Base-by-base conservation (phyloP, 2,329 filamentous ascomycete genomes). In the Stagonosporopsis tanaceti region DNA sequence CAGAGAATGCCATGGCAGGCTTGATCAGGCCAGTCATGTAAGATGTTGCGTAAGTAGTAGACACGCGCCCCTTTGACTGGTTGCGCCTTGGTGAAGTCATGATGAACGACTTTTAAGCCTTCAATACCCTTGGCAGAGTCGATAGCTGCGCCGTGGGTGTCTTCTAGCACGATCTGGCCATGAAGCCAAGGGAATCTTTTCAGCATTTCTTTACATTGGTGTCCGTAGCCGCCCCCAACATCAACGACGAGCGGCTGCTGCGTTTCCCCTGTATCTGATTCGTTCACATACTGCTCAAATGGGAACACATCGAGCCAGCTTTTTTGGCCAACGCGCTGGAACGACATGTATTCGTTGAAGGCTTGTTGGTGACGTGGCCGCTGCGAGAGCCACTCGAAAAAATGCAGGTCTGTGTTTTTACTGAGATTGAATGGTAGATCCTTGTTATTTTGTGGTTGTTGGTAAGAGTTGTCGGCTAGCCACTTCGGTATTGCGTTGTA, bases 301-400 rank as follows among this genome's bases (percentile, higher is more conserved):
- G 27, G 41, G 41, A 44, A 44, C 6, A 44, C 41, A 20, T 44
- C 41, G 5, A 44, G 41, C 41, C 41, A 44, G 41, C 41, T 44
- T 7, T 44, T 30, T 32, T 44, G 41, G 1, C 25, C 41, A 5
- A 44, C 25, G 11, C 41, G 41, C 15, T 44, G 41, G 25, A 44
- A 44, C n/a, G 41, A 44, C 41, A 44, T 44, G 25, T 44, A 44
- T 25, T 44, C 41, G 25, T 44, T 44, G 25, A 44, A 44, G 25
- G 41, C 41, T 25, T 44, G 41, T n/a, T 35, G 34, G n/a, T 35
- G 34, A 14, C 34, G 34, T n/a, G 34, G 34, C 41, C 27, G 41
- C 27, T 45, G 41, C 28, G 28, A 27, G 27, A 28, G n/a, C n/a
- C n/a, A n/a, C n/a, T n/a, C n/a, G n/a, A n/a, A n/a, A n/a, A n/a